Evolutionary conservation across 2,329 filamentous ascomycete genomes (phyloP).

Genomic region (Hypoxylon sp.): DNA sequence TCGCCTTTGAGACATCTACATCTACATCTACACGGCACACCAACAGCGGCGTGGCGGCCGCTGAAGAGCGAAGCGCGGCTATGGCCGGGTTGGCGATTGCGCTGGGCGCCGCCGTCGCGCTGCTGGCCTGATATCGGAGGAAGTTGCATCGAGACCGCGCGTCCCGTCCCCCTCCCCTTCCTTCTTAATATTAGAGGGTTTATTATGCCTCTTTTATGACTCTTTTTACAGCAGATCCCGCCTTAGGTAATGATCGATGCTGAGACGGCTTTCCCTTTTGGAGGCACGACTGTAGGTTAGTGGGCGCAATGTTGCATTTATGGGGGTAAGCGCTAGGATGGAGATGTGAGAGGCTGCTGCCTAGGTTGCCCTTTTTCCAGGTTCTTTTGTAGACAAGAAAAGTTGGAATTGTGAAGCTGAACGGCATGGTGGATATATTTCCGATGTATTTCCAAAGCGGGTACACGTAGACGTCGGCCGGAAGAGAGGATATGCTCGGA

Average conservation of each 20-base stretch:
- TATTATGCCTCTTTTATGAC: background rate
- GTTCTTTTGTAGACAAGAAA: no score
- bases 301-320: background rate
- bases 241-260: background rate
- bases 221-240: background rate
- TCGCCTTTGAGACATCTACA: background rate
- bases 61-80: background rate
- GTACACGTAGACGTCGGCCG: conserved; percentile 1
- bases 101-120: conserved; percentile 8
- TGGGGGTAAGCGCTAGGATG: background rate
- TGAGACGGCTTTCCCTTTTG: background rate
- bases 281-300: background rate
- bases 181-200: background rate
- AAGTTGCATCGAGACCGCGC: background rate
- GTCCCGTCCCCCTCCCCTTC: background rate
- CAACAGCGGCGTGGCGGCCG: background rate
- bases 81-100: conserved; percentile 10
- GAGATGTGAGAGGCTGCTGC: background rate
- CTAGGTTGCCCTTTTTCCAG: background rate
- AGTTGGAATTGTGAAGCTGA: background rate
- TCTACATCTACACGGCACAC: no score
- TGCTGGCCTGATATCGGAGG: conserved; percentile 15
- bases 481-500: conserved; percentile 20
- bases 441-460: background rate
- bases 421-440: background rate